Conservation (phyloP, 306 rosid species). For the Vigna hirtella region DNA sequence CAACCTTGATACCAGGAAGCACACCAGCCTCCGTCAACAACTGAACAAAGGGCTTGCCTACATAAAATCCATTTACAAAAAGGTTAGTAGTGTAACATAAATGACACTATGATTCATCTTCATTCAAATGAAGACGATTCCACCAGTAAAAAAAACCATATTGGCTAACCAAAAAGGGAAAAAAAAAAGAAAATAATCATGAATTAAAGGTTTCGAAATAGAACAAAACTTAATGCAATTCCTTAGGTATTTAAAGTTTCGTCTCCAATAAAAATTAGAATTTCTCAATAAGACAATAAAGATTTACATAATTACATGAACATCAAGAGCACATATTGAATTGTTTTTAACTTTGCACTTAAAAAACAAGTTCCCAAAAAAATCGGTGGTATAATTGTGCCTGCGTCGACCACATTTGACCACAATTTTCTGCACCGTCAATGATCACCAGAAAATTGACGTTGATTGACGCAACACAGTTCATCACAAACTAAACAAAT, state of each 20-base stretch:
- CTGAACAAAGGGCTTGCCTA: slow-evolving; percentile 53
- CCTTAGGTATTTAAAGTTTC: background rate
- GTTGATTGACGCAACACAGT: background rate
- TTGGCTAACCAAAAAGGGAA: no score
- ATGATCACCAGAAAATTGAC: background rate
- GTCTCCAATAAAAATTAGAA: background rate
- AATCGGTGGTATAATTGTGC: background rate
- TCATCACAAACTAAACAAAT: background rate
- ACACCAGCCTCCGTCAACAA: slow-evolving; percentile 54
- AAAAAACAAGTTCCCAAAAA: background rate
- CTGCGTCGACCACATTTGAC: background rate
- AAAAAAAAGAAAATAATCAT: background rate
- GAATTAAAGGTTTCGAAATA: background rate
- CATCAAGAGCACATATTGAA: background rate
- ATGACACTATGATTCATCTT: background rate
- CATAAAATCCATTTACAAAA: background rate
- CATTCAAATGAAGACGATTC: background rate
- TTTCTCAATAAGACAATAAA: background rate
- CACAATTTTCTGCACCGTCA: background rate
- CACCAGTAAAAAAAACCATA: background rate
- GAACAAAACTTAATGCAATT: background rate
- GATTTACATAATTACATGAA: background rate
- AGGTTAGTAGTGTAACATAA: slow-evolving; percentile 30
- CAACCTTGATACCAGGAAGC: slow-evolving; percentile 59
- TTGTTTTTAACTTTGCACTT: background rate